Conservation (phyloP, 2,329 filamentous ascomycete genomes). For the Clarireedia homoeocarpa region DNA sequence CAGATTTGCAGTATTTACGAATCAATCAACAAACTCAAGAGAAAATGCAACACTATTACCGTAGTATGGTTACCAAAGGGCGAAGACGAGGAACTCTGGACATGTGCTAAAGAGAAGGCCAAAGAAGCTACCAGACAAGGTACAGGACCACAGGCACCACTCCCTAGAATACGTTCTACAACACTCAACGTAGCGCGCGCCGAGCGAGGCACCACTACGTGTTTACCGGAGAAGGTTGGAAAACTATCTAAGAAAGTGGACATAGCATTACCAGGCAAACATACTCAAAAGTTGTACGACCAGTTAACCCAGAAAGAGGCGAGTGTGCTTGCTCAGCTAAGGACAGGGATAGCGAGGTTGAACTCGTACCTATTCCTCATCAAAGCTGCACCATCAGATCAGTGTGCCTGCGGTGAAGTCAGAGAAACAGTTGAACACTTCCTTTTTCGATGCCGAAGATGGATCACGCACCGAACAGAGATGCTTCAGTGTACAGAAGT, state of each 20-base stretch:
- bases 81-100: slow-evolving; percentile 9
- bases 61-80: slow-evolving; percentile 7
- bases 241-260: slow-evolving; percentile 1
- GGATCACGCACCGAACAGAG: no score
- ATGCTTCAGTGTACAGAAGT: no score
- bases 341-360: no score
- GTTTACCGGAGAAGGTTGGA: not conserved
- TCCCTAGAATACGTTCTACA: not conserved
- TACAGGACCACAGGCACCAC: not conserved
- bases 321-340: no score
- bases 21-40: slow-evolving; percentile 7
- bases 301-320: no score
- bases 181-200: not conserved
- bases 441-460: no score
- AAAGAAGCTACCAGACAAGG: not conserved
- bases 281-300: no score
- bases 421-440: no score
- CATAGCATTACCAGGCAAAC: not conserved
- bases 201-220: not conserved
- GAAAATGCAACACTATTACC: slow-evolving; percentile 12
- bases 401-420: no score
- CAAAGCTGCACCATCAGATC: no score
- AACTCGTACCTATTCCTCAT: no score
- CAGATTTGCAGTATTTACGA: slow-evolving; percentile 12
- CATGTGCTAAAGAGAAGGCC: not conserved